phyloP scores from a whole-genome alignment of 2,329 filamentous ascomycete species.

The Epichloe baconii region DNA sequence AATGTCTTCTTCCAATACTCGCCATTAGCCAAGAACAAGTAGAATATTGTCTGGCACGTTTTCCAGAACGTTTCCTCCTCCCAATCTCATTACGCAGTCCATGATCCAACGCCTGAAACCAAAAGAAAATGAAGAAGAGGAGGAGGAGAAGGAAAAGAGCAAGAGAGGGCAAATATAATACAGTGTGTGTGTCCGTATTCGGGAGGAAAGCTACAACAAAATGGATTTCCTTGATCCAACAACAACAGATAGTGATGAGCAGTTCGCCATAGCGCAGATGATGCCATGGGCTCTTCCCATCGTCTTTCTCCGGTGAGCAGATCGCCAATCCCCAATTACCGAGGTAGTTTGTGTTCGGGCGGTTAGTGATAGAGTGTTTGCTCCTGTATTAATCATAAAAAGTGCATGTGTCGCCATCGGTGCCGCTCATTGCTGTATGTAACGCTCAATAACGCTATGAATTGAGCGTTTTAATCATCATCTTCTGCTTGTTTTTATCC shows the following conservation, averaged over 20 bases:
- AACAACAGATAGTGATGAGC: not conserved
- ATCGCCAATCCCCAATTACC: not conserved
- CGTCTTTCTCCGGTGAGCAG: not conserved
- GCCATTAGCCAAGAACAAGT: not conserved
- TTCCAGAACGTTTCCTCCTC: not conserved
- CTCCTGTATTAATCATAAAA: not conserved
- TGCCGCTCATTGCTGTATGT: constrained; percentile 2
- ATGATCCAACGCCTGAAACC: constrained; percentile 5
- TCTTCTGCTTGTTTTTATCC: constrained; percentile 52
- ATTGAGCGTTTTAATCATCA: constrained; percentile 59
- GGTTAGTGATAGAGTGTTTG: not conserved
- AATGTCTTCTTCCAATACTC: not conserved
- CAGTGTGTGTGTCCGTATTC: not conserved
- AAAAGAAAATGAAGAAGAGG: constrained; percentile 5
- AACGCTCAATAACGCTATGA: constrained; percentile 24
- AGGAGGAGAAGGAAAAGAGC: constrained; percentile 6
- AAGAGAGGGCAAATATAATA: not conserved
- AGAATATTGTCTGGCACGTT: not conserved
- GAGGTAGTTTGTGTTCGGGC: not conserved
- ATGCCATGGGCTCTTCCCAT: not conserved
- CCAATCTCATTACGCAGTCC: not conserved
- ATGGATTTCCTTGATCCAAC: constrained; percentile 2
- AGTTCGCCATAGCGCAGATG: constrained; percentile 1
- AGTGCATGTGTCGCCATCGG: not conserved
- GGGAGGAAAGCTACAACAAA: not conserved